Evolutionary conservation across 768 basidiomycete genomes (phyloP), one percentile per base, ranked within the genome.

Genomic region (Collybiopsis luxurians): DNA sequence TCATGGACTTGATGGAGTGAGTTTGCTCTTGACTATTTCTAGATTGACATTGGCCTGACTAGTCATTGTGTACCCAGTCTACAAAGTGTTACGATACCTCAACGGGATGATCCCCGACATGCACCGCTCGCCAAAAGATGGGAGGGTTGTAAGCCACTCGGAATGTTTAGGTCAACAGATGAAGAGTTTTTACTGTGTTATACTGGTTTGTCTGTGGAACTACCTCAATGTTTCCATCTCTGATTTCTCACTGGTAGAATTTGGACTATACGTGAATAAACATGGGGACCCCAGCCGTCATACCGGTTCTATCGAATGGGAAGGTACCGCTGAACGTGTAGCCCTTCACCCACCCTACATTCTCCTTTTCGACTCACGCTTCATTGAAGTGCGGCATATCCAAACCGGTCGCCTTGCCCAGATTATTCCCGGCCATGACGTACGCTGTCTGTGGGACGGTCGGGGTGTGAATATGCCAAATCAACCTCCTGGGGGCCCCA

Each of bases 151-250:
- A 80, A 86, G 51, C 94, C 95, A 0, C 79, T 97, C 70, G 95
- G 93, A 30, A 96, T 98, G 89, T 98, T 95, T 82, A 81, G 95
- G 26, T 89, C 90, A 1, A 87, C 84, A 30, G 92, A 95, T 47
- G 90, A 90, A 55, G 94, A 96, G 68, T 99, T 99, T 74, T 70
- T 99, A 24, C 79, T 99, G 19, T 94, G 91, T 68, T 98, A 97
- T 64, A 89, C 95, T 67, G 92, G 95, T 92, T 63, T 60, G 84
- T 64, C n/a, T 26, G 1, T 40, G 19, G 21, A 21, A n/a, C 15
- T n/a, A 19, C 42, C 19, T 2, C 7, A 30, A 43, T 1, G 30
- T 17, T 31, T n/a, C 19, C 28, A 2, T 55, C 15, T 13, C 34
- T 28, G 23, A 24, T 44, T 24, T 45, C 52, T n/a, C 47, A 50